Conservation (phyloP, 2,329 filamentous ascomycete species). For the Endocalyx cinctus region DNA sequence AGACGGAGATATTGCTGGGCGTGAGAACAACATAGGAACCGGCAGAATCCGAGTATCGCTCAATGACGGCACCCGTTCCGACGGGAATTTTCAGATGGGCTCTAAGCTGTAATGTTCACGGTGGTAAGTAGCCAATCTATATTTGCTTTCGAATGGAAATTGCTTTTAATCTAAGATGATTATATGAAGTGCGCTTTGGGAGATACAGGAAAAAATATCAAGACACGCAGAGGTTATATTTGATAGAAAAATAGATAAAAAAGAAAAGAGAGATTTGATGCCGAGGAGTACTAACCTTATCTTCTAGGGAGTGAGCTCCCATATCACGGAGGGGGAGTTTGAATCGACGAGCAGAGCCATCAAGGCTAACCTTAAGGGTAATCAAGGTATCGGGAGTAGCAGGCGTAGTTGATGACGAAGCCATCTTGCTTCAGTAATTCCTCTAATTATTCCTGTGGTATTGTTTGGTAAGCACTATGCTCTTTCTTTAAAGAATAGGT, state of each 20-base stretch:
- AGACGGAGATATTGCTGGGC: conserved; percentile 71
- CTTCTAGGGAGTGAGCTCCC: conserved; percentile 65
- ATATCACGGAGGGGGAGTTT: conserved; percentile 88
- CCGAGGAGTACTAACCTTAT: conserved; percentile 68
- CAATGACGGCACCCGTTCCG: conserved; percentile 63
- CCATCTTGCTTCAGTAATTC: conserved; percentile 27
- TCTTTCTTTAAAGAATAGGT: too few species aligned
- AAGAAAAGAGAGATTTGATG: conserved; percentile 5
- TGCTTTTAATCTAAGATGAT: too few species aligned
- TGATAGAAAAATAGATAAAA: conserved; percentile 14
- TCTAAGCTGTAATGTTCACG: conserved; percentile 73
- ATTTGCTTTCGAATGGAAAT: too few species aligned
- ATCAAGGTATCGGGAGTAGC: conserved; percentile 63
- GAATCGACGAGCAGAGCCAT: conserved; percentile 73
- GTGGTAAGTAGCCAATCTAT: not conserved
- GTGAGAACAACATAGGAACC: conserved; percentile 76
- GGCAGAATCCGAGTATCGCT: conserved; percentile 94
- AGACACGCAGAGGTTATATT: too few species aligned
- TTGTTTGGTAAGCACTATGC: too few species aligned
- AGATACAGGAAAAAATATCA: too few species aligned
- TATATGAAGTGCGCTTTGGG: too few species aligned
- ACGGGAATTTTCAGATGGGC: conserved; percentile 60
- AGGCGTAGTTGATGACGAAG: conserved; percentile 27
- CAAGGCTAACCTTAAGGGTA: conserved; percentile 78
- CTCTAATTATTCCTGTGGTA: too few species aligned